Evolutionary conservation across 306 rosid species (phyloP).

Genomic region (Quercus ilex): DNA sequence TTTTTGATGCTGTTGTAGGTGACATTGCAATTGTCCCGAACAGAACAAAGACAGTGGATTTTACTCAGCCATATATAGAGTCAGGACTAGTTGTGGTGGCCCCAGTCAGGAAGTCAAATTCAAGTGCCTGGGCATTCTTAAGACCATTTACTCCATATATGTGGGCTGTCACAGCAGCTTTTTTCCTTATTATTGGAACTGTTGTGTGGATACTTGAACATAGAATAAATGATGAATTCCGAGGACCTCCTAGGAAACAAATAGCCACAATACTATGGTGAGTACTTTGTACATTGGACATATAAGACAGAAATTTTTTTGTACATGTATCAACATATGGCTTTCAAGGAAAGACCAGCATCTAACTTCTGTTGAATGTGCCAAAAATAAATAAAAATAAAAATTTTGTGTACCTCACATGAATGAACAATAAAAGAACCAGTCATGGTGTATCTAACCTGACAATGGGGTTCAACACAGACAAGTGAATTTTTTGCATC

Average conservation of each 20-base stretch:
- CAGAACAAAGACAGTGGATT: conserved; percentile 44
- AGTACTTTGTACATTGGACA: neutral
- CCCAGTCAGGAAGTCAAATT: conserved; percentile 22
- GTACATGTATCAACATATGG: neutral
- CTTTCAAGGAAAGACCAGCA: neutral
- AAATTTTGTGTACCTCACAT: neutral
- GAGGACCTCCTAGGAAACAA: conserved; percentile 46
- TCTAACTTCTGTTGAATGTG: neutral
- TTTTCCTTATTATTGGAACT: conserved; percentile 36
- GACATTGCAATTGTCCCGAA: conserved; percentile 47
- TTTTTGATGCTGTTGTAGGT: conserved; percentile 52
- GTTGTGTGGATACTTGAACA: conserved; percentile 56
- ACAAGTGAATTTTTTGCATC: neutral
- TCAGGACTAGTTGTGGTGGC: conserved; percentile 55
- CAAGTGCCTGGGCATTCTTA: conserved; percentile 44
- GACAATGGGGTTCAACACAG: no score
- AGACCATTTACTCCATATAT: conserved; percentile 38
- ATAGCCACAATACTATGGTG: conserved; percentile 43
- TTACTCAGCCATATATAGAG: conserved; percentile 48
- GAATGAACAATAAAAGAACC: neutral
- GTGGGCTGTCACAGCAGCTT: conserved; percentile 41
- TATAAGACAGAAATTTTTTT: neutral
- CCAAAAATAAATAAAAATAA: neutral
- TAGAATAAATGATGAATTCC: conserved; percentile 41
- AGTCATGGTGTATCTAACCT: no score